phyloP scores from a whole-genome alignment of 2,329 filamentous ascomycete genomes.

The Nothophaeocryptopus gaeumannii region DNA sequence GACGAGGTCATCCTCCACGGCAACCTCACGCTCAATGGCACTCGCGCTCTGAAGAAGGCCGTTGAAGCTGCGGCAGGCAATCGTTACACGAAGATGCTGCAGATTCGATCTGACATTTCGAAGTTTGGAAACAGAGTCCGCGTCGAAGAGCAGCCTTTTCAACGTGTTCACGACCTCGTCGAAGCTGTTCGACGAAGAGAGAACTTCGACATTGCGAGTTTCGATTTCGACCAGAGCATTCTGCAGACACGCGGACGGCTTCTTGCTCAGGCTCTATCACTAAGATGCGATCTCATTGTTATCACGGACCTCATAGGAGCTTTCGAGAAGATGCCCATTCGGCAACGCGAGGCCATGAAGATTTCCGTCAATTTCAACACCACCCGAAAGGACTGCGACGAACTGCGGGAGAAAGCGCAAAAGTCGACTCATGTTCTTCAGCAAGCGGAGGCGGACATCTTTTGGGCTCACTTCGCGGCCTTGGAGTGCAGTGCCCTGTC shows the following conservation, averaged over 20 bases:
- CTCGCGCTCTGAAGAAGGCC: background rate
- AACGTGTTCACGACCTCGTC: constrained; percentile 48
- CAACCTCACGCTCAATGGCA: constrained; percentile 1
- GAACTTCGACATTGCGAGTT: constrained; percentile 14
- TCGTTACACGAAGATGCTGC: constrained; percentile 18
- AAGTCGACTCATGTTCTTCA: constrained; percentile 40
- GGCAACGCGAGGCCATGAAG: background rate
- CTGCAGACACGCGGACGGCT: constrained; percentile 37
- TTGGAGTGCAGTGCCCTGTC: constrained; percentile 38
- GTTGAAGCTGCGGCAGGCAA: background rate
- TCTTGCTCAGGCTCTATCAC: constrained; percentile 44
- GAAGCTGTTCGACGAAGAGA: constrained; percentile 39
- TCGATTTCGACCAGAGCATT: constrained; percentile 24
- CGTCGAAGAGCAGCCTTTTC: constrained; percentile 51
- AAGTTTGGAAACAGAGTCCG: constrained; percentile 33
- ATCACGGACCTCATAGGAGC: constrained; percentile 44
- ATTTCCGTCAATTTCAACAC: constrained; percentile 33
- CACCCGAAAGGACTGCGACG: constrained; percentile 41
- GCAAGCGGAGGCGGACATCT: constrained; percentile 53
- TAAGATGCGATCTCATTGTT: constrained; percentile 51
- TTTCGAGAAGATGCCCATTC: constrained; percentile 11
- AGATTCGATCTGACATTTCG: constrained; percentile 6
- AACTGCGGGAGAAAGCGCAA: constrained; percentile 42
- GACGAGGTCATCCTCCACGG: too few species aligned
- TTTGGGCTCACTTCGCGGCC: constrained; percentile 49